phyloP scores from a whole-genome alignment of 108 stramenopile genomes.

The Pseudonitzschia delicatissima region DNA sequence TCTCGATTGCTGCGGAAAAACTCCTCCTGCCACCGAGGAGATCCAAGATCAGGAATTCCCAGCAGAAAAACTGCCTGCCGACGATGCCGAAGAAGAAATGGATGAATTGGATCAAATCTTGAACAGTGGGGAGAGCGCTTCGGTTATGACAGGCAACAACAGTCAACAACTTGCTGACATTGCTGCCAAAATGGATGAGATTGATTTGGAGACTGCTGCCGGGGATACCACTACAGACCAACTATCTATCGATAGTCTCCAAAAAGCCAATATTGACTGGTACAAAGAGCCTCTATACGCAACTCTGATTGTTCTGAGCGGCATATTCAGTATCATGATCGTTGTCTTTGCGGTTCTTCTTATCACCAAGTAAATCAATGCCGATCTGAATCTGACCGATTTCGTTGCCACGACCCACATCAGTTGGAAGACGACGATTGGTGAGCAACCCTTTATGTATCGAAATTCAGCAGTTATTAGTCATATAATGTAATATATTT shows the following conservation, averaged over 20 bases:
- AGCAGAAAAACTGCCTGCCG: not conserved
- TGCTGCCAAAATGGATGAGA: constrained; percentile 13
- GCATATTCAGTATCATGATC: not conserved
- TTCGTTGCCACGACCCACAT: too few species aligned
- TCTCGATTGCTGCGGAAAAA: not conserved
- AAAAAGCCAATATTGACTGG: not conserved
- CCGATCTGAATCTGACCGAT: too few species aligned
- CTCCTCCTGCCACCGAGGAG: not conserved
- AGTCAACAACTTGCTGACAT: not conserved
- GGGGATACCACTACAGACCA: not conserved
- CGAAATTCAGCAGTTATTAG: too few species aligned
- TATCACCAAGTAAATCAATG: not conserved
- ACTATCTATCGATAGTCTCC: not conserved
- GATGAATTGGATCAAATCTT: not conserved
- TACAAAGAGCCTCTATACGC: constrained; percentile 10
- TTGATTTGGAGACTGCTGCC: constrained; percentile 13
- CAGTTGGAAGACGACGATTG: too few species aligned
- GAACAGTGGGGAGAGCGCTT: not conserved
- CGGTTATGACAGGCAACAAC: not conserved
- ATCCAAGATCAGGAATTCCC: not conserved
- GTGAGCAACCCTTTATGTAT: too few species aligned
- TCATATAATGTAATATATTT: too few species aligned
- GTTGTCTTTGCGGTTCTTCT: not conserved
- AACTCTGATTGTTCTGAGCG: constrained; percentile 5
- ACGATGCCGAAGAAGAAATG: not conserved